Conservation (phyloP, 352 stramenopile genomes). For the Phytophthora ohioensis region DNA sequence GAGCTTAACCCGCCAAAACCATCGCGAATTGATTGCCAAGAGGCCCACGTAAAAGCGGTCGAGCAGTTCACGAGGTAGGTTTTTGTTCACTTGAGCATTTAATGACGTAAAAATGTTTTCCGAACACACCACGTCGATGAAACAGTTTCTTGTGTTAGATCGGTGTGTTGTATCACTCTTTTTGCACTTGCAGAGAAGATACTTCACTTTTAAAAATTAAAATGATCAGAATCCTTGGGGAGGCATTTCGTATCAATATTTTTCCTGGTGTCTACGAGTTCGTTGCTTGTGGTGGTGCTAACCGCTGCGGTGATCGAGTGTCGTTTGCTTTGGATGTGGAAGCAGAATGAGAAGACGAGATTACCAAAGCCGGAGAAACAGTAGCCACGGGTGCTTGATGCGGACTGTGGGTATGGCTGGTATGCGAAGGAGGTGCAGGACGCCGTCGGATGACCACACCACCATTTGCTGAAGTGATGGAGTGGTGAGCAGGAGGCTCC, state of each 20-base stretch:
- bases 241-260: slow-evolving; percentile 1
- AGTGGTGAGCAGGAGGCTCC: slow-evolving; percentile 16
- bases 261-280: slow-evolving; percentile 25
- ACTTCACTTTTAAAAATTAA: neutral
- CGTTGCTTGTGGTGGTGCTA: slow-evolving; percentile 6
- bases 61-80: too few relatives aligned
- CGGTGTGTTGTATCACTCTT: too few relatives aligned
- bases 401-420: slow-evolving; percentile 16
- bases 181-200: neutral
- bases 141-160: too few relatives aligned
- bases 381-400: slow-evolving; percentile 18
- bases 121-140: too few relatives aligned
- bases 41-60: too few relatives aligned
- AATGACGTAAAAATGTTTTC: too few relatives aligned
- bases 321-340: slow-evolving; percentile 38
- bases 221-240: neutral
- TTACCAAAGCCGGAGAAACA: slow-evolving; percentile 1
- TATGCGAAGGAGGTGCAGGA: slow-evolving; percentile 9
- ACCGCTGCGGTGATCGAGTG: slow-evolving; percentile 31
- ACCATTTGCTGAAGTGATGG: slow-evolving; percentile 34
- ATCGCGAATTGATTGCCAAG: too few relatives aligned
- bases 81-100: too few relatives aligned
- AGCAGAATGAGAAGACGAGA: neutral
- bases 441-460: slow-evolving; percentile 31
- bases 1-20: too few relatives aligned